Percentiles rank a stretch among this genome's conserved stretches.
These are phyloP conservation scores for Rhizopus microsporus DNA, from an alignment of 371 early-diverging fungal species.

Conservation along the genomic window DNA sequence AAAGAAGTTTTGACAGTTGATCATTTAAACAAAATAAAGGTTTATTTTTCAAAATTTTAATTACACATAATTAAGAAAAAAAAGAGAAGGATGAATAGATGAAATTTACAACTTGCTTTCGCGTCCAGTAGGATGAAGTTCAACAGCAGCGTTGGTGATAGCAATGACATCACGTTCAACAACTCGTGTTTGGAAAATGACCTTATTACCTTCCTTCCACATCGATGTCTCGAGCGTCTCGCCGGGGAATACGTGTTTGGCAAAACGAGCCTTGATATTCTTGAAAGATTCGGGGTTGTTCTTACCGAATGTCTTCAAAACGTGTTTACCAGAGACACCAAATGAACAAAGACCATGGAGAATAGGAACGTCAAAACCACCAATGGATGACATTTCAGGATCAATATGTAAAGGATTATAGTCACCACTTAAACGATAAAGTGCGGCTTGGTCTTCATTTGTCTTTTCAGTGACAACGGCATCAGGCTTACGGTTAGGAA, in stretches of 20 bases:
- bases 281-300: constrained; percentile 73
- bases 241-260: constrained; percentile 93
- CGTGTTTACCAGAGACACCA: constrained; percentile 89
- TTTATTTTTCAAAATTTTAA: neutral
- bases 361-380: constrained; percentile 95
- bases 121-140: constrained; percentile 49
- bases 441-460: constrained; percentile 88
- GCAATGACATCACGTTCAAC: constrained; percentile 88
- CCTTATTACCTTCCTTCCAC: constrained; percentile 90
- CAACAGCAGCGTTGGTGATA: constrained; percentile 87
- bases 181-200: constrained; percentile 90
- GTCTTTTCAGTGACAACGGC: constrained; percentile 82
- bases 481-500: constrained; percentile 88
- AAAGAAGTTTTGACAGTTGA: too few relatives aligned
- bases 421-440: constrained; percentile 91
- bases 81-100: neutral
- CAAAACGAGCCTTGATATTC: constrained; percentile 90
- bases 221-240: constrained; percentile 95
- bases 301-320: constrained; percentile 74
- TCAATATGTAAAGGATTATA: constrained; percentile 95
- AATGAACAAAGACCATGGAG: constrained; percentile 94
- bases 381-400: constrained; percentile 91
- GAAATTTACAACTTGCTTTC: constrained; percentile 46
- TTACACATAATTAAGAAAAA: neutral
- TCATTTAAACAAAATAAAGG: neutral